Evolutionary conservation across 139 green algal genomes (phyloP).

Genomic region (Tetradesmus lagerheimii): DNA sequence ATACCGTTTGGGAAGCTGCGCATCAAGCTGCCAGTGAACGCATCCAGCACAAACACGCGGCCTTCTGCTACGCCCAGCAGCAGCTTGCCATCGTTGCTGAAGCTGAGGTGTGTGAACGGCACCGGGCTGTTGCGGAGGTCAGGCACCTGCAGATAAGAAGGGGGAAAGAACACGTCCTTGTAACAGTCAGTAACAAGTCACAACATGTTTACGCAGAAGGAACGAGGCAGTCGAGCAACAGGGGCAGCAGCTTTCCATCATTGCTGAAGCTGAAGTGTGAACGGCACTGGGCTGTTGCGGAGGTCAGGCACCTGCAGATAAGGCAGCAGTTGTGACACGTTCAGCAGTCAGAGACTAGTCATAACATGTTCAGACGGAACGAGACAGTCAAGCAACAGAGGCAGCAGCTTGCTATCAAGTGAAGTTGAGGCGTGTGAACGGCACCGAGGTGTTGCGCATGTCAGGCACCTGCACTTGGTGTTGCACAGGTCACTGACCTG

Average conservation of each 20-base stretch:
- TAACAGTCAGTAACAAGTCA: no score
- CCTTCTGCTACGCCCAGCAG: slow-evolving; percentile 79
- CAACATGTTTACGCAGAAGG: no score
- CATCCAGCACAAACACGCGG: slow-evolving; percentile 82
- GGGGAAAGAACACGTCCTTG: no score
- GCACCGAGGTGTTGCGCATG: slow-evolving; percentile 58
- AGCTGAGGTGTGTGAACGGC: slow-evolving; percentile 77
- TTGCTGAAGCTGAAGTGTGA: slow-evolving; percentile 82
- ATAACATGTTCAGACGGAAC: no score
- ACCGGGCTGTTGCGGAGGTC: slow-evolving; percentile 65
- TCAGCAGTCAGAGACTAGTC: no score
- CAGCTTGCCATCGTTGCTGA: slow-evolving; percentile 86
- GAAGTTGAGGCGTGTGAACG: slow-evolving; percentile 69
- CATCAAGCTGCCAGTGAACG: slow-evolving; percentile 65
- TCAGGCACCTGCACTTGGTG: slow-evolving; percentile 67
- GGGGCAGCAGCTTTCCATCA: slow-evolving; percentile 83
- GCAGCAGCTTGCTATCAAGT: slow-evolving; percentile 72
- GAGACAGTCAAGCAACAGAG: no score
- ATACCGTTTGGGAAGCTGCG: slow-evolving; percentile 62
- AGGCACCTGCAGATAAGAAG: slow-evolving; percentile 56
- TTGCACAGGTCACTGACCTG: slow-evolving; percentile 75
- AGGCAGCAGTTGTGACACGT: no score
- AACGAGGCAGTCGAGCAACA: no score
- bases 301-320: slow-evolving; percentile 69
- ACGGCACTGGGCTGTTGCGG: slow-evolving; percentile 59